Conservation (phyloP, 257 asterid species). For the Scutellaria minor region DNA sequence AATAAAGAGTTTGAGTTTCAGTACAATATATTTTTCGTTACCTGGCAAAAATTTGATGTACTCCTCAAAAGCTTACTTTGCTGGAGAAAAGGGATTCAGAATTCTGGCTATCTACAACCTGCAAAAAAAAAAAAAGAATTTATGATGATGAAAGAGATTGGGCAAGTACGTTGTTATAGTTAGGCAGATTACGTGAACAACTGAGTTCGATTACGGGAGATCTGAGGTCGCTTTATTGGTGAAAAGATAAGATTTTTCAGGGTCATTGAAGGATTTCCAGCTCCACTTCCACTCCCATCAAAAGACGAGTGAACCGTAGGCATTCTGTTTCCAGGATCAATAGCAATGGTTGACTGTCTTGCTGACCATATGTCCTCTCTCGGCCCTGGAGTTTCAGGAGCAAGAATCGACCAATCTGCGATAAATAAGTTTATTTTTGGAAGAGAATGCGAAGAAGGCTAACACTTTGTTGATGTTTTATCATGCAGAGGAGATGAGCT, state of each 20-base stretch:
- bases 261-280: conserved; percentile 77
- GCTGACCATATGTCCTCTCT: conserved; percentile 83
- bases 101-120: conserved; percentile 37
- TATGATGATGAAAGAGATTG: conserved; percentile 13
- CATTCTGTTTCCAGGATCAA: conserved; percentile 68
- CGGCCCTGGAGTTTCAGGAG: conserved; percentile 99
- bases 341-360: conserved; percentile 57
- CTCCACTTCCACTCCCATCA: conserved; percentile 62
- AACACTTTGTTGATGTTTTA: not conserved
- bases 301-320: conserved; percentile 54
- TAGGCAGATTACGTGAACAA: conserved; percentile 69
- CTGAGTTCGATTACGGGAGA: conserved; percentile 74
- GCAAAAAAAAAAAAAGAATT: conserved; percentile 17
- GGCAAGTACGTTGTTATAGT: conserved; percentile 8
- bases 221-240: conserved; percentile 88
- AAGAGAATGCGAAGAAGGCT: conserved; percentile 27
- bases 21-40: not conserved
- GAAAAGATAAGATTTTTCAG: conserved; percentile 83
- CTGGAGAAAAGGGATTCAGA: conserved; percentile 19
- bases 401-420: conserved; percentile 85
- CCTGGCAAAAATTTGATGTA: not conserved
- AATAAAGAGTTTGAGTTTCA: not conserved
- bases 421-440: conserved; percentile 63
- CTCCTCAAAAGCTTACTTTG: conserved; percentile 14
- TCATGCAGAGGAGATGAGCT: not conserved